Percentiles rank a stretch among this genome's conserved stretches.
Evolutionary conservation across 768 basidiomycete species (phyloP).

Genomic region (Rhizopogon vinicolor): DNA sequence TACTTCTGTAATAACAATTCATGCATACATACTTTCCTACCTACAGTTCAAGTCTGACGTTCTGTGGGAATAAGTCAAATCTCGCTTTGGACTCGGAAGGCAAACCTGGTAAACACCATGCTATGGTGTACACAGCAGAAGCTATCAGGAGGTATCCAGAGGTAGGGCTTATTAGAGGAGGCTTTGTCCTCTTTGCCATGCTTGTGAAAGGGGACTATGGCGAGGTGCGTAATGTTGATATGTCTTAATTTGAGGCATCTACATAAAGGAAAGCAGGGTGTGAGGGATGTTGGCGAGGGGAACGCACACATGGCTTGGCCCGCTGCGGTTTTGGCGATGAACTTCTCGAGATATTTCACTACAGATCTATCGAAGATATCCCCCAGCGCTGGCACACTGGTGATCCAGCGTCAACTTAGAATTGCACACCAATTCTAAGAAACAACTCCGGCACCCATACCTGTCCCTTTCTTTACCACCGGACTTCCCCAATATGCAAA

Average conservation of each 20-base stretch:
- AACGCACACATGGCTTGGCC: constrained; percentile 20
- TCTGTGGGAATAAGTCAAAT: constrained; percentile 19
- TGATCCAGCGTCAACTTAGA: constrained; percentile 17
- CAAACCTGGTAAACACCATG: constrained; percentile 17
- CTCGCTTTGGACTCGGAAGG: constrained; percentile 20
- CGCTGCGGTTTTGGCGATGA: constrained; percentile 22
- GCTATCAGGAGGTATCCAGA: constrained; percentile 13
- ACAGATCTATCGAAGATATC: constrained; percentile 5
- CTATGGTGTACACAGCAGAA: constrained; percentile 18
- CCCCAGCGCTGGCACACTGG: constrained; percentile 19
- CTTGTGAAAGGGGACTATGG: constrained; percentile 33
- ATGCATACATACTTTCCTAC: not conserved
- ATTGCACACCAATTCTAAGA: constrained; percentile 19
- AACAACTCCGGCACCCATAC: not conserved
- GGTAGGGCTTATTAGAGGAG: constrained; percentile 7
- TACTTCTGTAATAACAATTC: not conserved
- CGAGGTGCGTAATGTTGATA: constrained; percentile 9
- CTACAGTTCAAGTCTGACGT: constrained; percentile 11
- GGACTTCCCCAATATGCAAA: constrained; percentile 15
- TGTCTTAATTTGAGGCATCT: not conserved
- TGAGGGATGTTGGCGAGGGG: constrained; percentile 12
- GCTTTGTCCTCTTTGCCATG: constrained; percentile 27
- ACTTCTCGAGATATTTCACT: constrained; percentile 15
- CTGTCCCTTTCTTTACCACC: constrained; percentile 11
- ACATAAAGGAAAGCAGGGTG: constrained; percentile 6